Base-by-base conservation (phyloP, 176 grass and related monocot genomes). In the Carex cristatella region DNA sequence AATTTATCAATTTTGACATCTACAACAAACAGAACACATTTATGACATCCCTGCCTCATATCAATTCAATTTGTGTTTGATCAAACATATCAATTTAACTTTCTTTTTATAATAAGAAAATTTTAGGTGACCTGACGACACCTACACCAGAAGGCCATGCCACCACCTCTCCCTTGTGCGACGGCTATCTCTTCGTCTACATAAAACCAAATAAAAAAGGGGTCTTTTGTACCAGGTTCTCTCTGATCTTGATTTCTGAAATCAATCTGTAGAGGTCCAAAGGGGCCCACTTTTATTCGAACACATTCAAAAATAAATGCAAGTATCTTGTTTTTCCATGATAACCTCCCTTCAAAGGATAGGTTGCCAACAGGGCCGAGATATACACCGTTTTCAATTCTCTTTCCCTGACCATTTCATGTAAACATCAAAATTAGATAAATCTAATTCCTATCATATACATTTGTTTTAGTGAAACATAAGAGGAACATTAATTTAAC, bases 151-250 rank as follows among this genome's bases (percentile, higher is more conserved):
- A 89, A 94, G 3, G 95, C 95, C 37, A 93, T 81, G 19, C 95
- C 95, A 3, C 95, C 92, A 0, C 95, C 89, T 85, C 91, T 91
- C 53, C 95, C 95, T 86, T 94, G 92, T 0, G 95, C 95, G 28
- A 98, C 91, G 28, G 95, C 91, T 13, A 98, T 94, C 84, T 94
- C 92, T 84, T 98, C 92, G 31, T 98, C 92, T 7, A 98, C 89
- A 77, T 94, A 94, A 84, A 98, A 92, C 92, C 95, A 98, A 33
- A 98, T 11, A 70, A 98, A 98, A 81, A 98, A 98, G 0, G 95
- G 92, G 69, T 94, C 92, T 44, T 93, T 98, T 5, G 86, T 93
- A 79, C 84, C 88, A 0, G 95, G 95, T 70, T 98, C 95, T 60
- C 86, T 91, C 16, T 51, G 62, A 0, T 82, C 60, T 12, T 84